Evolutionary conservation across 2,329 filamentous ascomycete genomes (phyloP).

Genomic region (Mycosphaerella sp.): DNA sequence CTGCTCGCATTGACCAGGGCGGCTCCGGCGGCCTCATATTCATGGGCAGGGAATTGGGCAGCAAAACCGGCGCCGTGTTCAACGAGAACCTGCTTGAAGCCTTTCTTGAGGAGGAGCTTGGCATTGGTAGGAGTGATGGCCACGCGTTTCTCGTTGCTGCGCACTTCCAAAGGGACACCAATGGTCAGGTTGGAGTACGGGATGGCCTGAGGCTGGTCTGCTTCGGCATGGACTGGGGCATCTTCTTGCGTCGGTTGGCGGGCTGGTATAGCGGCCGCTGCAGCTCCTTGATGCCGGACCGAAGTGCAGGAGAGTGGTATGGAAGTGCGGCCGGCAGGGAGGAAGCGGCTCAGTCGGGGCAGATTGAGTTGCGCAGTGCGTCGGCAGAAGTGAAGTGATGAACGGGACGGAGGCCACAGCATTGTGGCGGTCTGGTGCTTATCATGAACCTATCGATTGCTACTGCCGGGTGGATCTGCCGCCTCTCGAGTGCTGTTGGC

Average conservation of each 20-base stretch:
- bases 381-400: no score
- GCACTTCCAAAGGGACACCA: conserved; percentile 74
- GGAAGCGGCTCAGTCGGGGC: no score
- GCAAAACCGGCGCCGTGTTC: conserved; percentile 72
- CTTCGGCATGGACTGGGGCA: background rate
- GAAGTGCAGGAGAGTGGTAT: background rate
- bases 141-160: conserved; percentile 70
- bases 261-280: conserved; percentile 11
- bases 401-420: no score
- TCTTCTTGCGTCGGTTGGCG: conserved; percentile 9
- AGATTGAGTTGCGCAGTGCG: no score
- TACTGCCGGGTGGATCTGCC: no score
- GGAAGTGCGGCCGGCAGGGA: no score
- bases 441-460: no score
- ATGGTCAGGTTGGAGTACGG: conserved; percentile 69
- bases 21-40: conserved; percentile 71
- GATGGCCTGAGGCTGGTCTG: conserved; percentile 26
- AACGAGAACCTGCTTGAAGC: conserved; percentile 68
- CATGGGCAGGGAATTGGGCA: conserved; percentile 70
- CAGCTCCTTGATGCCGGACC: conserved; percentile 17
- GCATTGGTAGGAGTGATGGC: conserved; percentile 82
- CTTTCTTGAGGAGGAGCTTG: conserved; percentile 74
- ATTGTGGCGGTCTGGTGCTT: no score
- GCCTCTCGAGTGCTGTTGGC: no score
- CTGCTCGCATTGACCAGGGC: conserved; percentile 61